Evolutionary conservation across 75 land plant genomes (phyloP).

Genomic region (Chamaecyparis obtusa): DNA sequence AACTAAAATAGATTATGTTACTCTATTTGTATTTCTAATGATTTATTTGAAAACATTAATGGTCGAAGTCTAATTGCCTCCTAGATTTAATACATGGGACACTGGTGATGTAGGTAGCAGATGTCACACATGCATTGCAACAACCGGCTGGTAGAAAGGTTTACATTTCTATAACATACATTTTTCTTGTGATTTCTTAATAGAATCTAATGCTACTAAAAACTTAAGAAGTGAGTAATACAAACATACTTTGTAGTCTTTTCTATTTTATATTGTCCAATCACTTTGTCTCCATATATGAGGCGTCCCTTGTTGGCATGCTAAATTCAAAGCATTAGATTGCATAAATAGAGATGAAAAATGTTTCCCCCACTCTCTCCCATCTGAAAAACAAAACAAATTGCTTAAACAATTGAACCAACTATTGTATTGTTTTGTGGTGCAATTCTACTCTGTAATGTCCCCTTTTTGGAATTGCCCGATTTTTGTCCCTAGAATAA

Average conservation of each 20-base stretch:
- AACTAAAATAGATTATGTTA: neutral
- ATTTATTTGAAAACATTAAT: neutral
- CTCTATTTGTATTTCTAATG: neutral
- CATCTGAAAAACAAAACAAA: too few species aligned
- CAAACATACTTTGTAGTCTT: neutral
- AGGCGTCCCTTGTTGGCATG: neutral
- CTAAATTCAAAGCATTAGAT: neutral
- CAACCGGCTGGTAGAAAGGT: conserved; percentile 98
- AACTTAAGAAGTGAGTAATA: neutral
- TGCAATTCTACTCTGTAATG: too few species aligned
- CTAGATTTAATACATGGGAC: neutral
- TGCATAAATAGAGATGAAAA: neutral
- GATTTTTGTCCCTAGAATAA: too few species aligned
- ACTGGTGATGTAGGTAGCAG: conserved; percentile 72
- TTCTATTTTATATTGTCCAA: neutral
- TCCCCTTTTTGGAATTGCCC: too few species aligned
- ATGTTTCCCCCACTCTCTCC: neutral
- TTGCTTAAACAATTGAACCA: neutral
- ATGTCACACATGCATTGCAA: conserved; percentile 92
- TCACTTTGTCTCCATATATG: neutral
- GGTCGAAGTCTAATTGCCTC: conserved; percentile 1
- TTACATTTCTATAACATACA: neutral
- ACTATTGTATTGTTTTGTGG: neutral
- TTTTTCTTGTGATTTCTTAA: conserved; percentile 6
- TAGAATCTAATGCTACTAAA: neutral